Percentiles rank a stretch among this genome's conserved stretches.
These are phyloP conservation scores for Aspergillus persii DNA, from an alignment of 2,329 filamentous ascomycete genomes.

Conservation along the genomic window DNA sequence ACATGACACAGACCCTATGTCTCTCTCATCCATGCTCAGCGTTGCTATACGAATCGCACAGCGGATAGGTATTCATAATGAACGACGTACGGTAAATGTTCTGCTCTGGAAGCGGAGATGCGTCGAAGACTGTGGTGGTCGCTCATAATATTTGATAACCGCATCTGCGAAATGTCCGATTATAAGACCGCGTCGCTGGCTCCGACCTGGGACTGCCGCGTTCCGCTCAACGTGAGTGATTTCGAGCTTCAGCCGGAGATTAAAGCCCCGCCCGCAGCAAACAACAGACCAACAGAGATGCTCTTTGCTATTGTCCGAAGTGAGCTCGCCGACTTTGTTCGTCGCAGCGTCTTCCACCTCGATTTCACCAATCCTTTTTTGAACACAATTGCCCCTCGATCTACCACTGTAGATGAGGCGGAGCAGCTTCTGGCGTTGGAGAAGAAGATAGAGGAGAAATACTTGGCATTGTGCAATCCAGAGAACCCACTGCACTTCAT, in stretches of 20 bases:
- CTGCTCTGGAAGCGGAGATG: conserved; percentile 1
- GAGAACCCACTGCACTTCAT: not conserved
- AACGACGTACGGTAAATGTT: not conserved
- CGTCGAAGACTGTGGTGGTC: not conserved
- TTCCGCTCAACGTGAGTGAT: conserved; percentile 1
- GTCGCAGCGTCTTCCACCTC: not conserved
- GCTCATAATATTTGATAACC: not conserved
- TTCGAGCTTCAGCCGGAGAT: not conserved
- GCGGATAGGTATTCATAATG: conserved; percentile 4
- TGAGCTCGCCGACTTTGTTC: not conserved
- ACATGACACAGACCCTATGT: too few relatives aligned
- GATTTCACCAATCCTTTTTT: not conserved
- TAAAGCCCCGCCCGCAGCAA: not conserved
- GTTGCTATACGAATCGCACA: conserved; percentile 3
- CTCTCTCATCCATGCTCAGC: conserved; percentile 39
- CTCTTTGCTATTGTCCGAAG: not conserved
- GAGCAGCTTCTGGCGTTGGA: not conserved
- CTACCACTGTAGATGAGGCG: not conserved
- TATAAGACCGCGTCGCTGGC: not conserved
- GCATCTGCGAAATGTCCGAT: not conserved
- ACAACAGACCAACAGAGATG: not conserved
- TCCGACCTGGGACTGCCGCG: not conserved
- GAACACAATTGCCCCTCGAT: not conserved
- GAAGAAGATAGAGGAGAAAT: not conserved
- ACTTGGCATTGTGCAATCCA: not conserved